Base-by-base conservation (phyloP, 2,329 filamentous ascomycete genomes). In the Aureobasidium pullulans region DNA sequence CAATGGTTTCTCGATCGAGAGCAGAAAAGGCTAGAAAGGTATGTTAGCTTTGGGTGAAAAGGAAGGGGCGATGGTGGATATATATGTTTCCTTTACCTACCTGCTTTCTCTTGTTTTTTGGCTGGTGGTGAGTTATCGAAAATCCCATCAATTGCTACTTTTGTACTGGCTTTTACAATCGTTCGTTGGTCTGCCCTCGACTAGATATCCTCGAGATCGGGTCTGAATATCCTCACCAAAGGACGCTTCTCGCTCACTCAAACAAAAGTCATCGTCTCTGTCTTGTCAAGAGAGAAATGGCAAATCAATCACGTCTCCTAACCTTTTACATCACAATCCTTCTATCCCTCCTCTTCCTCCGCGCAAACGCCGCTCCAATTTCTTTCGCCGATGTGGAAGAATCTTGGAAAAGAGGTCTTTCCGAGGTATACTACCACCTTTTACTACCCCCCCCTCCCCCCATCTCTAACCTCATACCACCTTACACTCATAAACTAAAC, bases 371-470 rank as follows among this genome's bases (percentile, higher is more conserved):
- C 9, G 40, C 52, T 10, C 52, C 52, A 19, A 37, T 31, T 6
- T 36, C 29, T n/a, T 56, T 60, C 31, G 29, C 49, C 11, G 48
- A 56, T 15, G 34, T 57, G 15, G 56, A 59, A n/a, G 10, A 59
- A 44, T 46, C 42, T 11, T 59, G 48, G 56, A 42, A 31, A 34
- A 39, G 48, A 52, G 59, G 61, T 28, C 39, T 57, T 16, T 57
- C 50, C 2, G 50, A 62, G 58, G 61, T 60, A 54, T 15, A 9
- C 36, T 19, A 19, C 19, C 19, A 19, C 29, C 47, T 46, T 32
- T 32, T 37, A 49, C n/a, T 32, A 36, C 50, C 42, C 44, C 42
- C 44, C 39, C 23, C 16, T 15, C 8, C 28, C 4, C 47, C 60
- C 31, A 13, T 57, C 47, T 54, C 37, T 28, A 10, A 1, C 43